A percentile compares a stretch with the other conserved stretches of the same genome.
phyloP scores from a whole-genome alignment of 192 early-diverging fungal genomes.

The Entomortierella chlamydospora region DNA sequence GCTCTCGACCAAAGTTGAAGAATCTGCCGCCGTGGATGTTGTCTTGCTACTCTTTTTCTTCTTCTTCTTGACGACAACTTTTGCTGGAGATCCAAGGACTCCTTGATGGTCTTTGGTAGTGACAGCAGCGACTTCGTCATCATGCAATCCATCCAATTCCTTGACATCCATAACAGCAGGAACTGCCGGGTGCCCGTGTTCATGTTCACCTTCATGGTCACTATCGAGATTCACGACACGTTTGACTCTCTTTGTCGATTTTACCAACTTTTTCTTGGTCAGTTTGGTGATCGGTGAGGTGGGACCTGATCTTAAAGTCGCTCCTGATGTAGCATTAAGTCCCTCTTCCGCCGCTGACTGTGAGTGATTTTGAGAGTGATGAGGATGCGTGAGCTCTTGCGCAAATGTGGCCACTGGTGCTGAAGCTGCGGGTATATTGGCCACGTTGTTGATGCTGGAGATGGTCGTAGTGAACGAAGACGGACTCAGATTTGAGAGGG shows the following conservation, averaged over 20 bases:
- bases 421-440: conserved; percentile 55
- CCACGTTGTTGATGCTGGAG: conserved; percentile 41
- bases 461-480: conserved; percentile 28
- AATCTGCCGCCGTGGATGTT: background rate
- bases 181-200: background rate
- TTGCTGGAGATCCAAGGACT: conserved; percentile 12
- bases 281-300: conserved; percentile 28
- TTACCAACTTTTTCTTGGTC: conserved; percentile 45
- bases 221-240: conserved; percentile 42
- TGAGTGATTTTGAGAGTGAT: background rate
- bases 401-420: conserved; percentile 32
- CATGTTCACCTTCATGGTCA: conserved; percentile 17
- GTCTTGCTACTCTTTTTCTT: conserved; percentile 34
- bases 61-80: conserved; percentile 19
- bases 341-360: conserved; percentile 11
- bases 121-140: conserved; percentile 15
- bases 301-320: background rate
- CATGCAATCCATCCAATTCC: conserved; percentile 1
- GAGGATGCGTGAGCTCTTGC: conserved; percentile 14
- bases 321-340: conserved; percentile 5
- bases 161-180: conserved; percentile 6
- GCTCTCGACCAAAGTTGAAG: too few relatives aligned
- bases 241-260: conserved; percentile 35
- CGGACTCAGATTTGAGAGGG: conserved; percentile 23
- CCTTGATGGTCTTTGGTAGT: background rate